Conservation (phyloP, 768 basidiomycete genomes). For the Kwoniella sp. region DNA sequence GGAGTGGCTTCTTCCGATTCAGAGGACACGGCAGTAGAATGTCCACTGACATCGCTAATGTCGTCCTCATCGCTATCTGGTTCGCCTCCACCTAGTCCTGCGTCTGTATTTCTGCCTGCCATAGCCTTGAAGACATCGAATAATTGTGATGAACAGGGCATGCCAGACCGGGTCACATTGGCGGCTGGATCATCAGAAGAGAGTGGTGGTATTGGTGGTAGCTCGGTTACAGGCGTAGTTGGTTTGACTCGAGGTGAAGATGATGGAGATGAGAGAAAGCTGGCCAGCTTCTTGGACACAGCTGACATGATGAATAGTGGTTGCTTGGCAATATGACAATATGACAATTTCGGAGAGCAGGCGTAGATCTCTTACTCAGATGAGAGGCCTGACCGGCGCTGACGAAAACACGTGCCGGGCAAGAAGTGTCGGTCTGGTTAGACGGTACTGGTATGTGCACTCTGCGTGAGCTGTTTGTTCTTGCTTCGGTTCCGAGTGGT, state of each 20-base stretch:
- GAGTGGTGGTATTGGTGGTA: slow-evolving; percentile 6
- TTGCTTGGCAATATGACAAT: too few species aligned
- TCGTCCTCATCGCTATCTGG: slow-evolving; percentile 31
- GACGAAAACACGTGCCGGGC: neutral
- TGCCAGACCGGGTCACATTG: slow-evolving; percentile 10
- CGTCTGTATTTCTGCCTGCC: slow-evolving; percentile 29
- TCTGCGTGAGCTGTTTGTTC: too few species aligned
- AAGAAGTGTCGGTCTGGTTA: neutral
- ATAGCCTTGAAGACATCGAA: slow-evolving; percentile 41
- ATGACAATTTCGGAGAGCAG: too few species aligned
- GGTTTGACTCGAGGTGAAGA: slow-evolving; percentile 20
- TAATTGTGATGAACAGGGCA: slow-evolving; percentile 25
- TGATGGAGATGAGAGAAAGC: slow-evolving; percentile 13
- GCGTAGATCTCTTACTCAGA: too few species aligned
- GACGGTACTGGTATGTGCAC: too few species aligned
- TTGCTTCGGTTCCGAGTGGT: too few species aligned
- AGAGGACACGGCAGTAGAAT: neutral
- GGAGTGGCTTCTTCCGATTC: neutral
- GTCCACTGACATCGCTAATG: neutral
- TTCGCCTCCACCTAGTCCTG: slow-evolving; percentile 5
- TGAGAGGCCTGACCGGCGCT: neutral
- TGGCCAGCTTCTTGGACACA: slow-evolving; percentile 16
- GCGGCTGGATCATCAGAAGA: neutral
- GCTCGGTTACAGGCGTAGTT: neutral
- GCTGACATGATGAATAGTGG: slow-evolving; percentile 12